Base-by-base conservation (phyloP, 176 grass and related monocot species). In the Triticum dicoccoides region DNA sequence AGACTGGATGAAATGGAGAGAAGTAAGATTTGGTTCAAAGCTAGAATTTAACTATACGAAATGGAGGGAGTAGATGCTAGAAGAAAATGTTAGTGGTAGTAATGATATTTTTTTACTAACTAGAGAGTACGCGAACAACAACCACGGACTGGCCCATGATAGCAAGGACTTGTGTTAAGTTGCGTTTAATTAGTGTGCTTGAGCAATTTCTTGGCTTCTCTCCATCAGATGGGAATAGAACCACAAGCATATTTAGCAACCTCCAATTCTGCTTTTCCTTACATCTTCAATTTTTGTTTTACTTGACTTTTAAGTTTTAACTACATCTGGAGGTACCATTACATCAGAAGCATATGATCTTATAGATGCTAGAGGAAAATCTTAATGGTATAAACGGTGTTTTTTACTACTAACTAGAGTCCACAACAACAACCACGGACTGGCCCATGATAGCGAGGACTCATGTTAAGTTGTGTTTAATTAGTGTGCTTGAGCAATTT, bases 171-270 rank as follows among this genome's bases (percentile, higher is more conserved):
- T 20, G 5, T 23, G 18, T 71, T 41, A 69, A 33, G 20, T 59
- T 70, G 21, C 38, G 6, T 18, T 72, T 41, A 71, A 9, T 38
- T 71, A 34, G 17, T 15, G 20, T 58, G 67, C 2, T 39, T 84
- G 73, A 39, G 52, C 13, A 49, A 7, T 30, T 63, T 78, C 49
- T 51, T 76, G 73, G 13, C 20, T 59, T 29, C 21, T 27, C 37
- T 83, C 52, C 20, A 21, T 21, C 59, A 15, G 29, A 29, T 29
- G 29, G 29, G 29, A 37, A 37, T 37, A 37, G 35, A 34, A 70
- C 68, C 14, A 13, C 17, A 34, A 87, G 14, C n/a, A 79, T 63
- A 79, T 79, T 15, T 88, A 69, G 80, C 27, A 63, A 76, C 6
- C 3, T 79, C 33, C 65, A 66, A 38, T 62, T 65, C 64, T 63